Conservation (phyloP, 371 early-diverging fungal genomes). For the Mucor saturninus region DNA sequence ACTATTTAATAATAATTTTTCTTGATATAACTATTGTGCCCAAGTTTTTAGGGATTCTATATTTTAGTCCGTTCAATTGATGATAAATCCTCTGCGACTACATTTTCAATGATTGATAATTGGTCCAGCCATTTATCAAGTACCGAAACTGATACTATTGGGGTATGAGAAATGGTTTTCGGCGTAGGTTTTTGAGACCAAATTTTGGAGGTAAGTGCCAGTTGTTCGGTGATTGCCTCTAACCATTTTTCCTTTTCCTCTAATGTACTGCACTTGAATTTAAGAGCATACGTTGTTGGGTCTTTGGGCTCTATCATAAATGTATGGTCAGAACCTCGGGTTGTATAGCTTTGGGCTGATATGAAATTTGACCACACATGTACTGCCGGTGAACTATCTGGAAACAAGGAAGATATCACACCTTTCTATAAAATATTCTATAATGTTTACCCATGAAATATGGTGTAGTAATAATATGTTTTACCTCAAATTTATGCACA, state of each 20-base stretch:
- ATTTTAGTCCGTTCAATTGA: not conserved
- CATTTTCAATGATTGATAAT: conserved; percentile 1
- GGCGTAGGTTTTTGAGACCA: conserved; percentile 1
- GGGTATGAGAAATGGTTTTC: not conserved
- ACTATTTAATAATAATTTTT: too few species aligned
- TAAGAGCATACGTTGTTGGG: not conserved
- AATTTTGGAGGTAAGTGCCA: conserved; percentile 5
- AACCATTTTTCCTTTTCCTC: conserved; percentile 16
- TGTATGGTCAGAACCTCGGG: not conserved
- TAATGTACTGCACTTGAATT: conserved; percentile 6
- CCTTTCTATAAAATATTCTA: not conserved
- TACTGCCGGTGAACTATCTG: not conserved
- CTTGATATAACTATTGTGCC: not conserved
- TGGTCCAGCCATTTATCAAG: conserved; percentile 18
- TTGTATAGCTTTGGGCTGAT: not conserved
- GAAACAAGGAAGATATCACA: conserved; percentile 10
- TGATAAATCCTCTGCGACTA: too few species aligned
- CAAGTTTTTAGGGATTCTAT: not conserved
- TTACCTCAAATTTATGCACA: conserved; percentile 17
- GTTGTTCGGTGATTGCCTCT: conserved; percentile 8
- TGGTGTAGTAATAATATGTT: not conserved
- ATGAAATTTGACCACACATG: conserved; percentile 14
- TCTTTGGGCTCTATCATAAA: conserved; percentile 9
- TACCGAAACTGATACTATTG: conserved; percentile 6
- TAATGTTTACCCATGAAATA: not conserved